A percentile compares a stretch with the other conserved stretches of the same genome.
Evolutionary conservation across 345 rosid genomes (phyloP).

Genomic region (Cochlearia excelsa): DNA sequence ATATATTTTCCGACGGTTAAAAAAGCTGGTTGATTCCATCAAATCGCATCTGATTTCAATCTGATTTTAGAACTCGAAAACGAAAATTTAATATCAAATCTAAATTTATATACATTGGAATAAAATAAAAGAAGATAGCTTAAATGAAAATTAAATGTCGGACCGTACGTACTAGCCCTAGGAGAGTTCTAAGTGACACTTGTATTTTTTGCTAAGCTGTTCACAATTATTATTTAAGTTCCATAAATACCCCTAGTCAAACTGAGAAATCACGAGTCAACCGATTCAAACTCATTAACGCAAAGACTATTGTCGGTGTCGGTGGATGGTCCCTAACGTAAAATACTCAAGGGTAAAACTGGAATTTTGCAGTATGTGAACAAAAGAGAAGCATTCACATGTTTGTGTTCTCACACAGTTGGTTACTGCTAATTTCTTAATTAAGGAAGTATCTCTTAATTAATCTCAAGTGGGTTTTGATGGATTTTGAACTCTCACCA

Average conservation of each 20-base stretch:
- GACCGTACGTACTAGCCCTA: slow-evolving; percentile 26
- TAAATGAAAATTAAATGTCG: slow-evolving; percentile 24
- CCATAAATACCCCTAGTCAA: slow-evolving; percentile 24
- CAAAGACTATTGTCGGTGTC: slow-evolving; percentile 36
- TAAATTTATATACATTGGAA: background rate
- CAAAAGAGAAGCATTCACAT: slow-evolving; percentile 25
- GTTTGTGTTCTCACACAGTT: slow-evolving; percentile 6
- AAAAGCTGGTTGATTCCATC: slow-evolving; percentile 29
- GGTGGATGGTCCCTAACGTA: slow-evolving; percentile 24
- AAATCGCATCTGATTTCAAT: slow-evolving; percentile 33
- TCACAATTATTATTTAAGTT: background rate
- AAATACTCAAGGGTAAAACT: slow-evolving; percentile 14
- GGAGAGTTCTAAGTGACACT: slow-evolving; percentile 27
- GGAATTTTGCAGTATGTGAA: slow-evolving; percentile 3
- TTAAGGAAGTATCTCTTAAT: slow-evolving; percentile 28
- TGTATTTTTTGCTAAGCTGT: background rate
- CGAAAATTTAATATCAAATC: background rate
- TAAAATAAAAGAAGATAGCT: slow-evolving; percentile 22
- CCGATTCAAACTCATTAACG: background rate
- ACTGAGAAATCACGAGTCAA: slow-evolving; percentile 33
- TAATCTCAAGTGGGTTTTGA: slow-evolving; percentile 19
- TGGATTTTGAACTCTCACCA: slow-evolving; percentile 24
- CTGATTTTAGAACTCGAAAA: slow-evolving; percentile 22
- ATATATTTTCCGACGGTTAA: slow-evolving; percentile 14
- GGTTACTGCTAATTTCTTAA: slow-evolving; percentile 15